phyloP scores from a whole-genome alignment of 306 rosid species.

The Citrullus mucosospermus region DNA sequence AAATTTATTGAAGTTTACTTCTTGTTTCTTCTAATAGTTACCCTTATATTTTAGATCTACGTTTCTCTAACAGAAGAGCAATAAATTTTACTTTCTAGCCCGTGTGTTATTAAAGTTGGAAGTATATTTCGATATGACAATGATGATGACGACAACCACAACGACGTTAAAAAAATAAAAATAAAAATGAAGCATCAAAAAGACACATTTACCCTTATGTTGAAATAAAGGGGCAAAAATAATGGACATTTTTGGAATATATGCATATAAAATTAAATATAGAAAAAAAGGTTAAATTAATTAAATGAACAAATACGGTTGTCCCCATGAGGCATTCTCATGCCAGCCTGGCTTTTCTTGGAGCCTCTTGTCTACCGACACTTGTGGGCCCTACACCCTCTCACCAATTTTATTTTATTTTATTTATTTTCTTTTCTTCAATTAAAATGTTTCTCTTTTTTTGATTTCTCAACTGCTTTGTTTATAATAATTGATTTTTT shows the following conservation, averaged over 20 bases:
- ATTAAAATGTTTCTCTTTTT: not conserved
- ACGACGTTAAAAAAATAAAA: not conserved
- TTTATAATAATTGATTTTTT: not conserved
- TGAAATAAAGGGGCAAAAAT: not conserved
- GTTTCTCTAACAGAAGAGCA: not conserved
- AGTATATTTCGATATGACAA: not conserved
- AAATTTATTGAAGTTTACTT: not conserved
- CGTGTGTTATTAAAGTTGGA: not conserved
- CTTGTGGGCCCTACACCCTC: conserved; percentile 4
- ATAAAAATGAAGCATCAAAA: not conserved
- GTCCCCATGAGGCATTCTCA: not conserved
- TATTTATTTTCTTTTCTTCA: not conserved
- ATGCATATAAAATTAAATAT: not conserved
- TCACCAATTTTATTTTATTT: not conserved
- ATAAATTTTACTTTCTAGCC: not conserved
- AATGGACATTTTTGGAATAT: not conserved
- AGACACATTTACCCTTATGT: not conserved
- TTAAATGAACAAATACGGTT: not conserved
- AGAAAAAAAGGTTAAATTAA: not conserved
- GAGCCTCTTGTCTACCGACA: conserved; percentile 7
- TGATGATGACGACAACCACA: not conserved
- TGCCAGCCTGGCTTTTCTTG: conserved; percentile 7
- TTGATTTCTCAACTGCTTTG: not conserved
- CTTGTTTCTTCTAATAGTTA: not conserved
- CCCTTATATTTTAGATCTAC: not conserved